Evolutionary conservation across 2,329 filamentous ascomycete species (phyloP).

Genomic region (Xylaria sp.): DNA sequence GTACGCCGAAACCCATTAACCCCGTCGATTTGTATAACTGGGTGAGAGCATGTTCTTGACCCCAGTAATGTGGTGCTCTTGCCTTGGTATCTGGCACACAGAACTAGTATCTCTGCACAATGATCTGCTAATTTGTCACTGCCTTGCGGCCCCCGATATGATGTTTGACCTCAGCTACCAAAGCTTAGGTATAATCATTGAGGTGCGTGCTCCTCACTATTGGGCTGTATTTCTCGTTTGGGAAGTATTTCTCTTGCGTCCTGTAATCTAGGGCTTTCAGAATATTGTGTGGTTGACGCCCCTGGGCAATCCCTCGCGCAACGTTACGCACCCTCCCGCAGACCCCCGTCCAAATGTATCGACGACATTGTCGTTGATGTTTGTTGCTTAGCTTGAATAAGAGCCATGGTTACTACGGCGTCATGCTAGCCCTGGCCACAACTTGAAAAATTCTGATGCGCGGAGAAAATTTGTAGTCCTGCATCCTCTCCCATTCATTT

Average conservation of each 20-base stretch:
- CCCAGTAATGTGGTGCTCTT: neutral
- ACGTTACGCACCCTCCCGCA: conserved; percentile 6
- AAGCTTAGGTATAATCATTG: neutral
- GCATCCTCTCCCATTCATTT: conserved; percentile 10
- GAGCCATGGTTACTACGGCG: conserved; percentile 20
- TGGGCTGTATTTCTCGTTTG: neutral
- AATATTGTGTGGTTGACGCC: neutral
- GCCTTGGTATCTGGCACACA: neutral
- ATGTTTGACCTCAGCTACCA: neutral
- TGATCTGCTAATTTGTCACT: neutral
- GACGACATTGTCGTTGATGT: conserved; percentile 31
- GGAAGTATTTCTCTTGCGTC: neutral
- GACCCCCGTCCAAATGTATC: neutral
- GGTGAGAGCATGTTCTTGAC: neutral
- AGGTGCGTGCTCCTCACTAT: neutral
- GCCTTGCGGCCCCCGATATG: neutral
- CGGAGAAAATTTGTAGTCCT: conserved; percentile 14
- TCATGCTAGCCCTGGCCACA: conserved; percentile 21
- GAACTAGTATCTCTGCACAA: neutral
- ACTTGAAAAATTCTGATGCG: conserved; percentile 19
- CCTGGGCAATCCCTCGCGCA: neutral
- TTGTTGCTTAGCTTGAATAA: conserved; percentile 1
- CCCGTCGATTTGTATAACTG: neutral
- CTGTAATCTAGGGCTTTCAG: neutral
- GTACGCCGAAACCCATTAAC: neutral